Conservation (phyloP, 2,329 filamentous ascomycete species). For the Alternaria dauci region DNA sequence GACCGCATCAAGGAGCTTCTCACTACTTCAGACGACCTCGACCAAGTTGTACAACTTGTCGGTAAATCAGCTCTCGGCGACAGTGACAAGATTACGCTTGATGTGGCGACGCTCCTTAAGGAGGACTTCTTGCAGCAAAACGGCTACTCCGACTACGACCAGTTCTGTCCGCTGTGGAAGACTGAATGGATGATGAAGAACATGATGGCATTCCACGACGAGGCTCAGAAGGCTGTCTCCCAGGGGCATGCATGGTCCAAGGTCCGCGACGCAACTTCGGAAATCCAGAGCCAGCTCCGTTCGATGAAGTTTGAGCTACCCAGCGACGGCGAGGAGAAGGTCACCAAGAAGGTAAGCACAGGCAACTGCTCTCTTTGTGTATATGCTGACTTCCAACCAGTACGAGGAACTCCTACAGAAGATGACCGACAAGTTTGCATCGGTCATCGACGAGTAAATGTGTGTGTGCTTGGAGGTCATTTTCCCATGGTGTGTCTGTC, state of each 20-base stretch:
- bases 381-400: constrained; percentile 61
- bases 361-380: not conserved
- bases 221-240: constrained; percentile 91
- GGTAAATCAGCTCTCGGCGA: constrained; percentile 97
- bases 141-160: constrained; percentile 98
- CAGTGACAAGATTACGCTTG: constrained; percentile 96
- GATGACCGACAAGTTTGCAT: constrained; percentile 97
- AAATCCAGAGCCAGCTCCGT: constrained; percentile 84
- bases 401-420: constrained; percentile 91
- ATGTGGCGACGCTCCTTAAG: constrained; percentile 90
- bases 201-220: constrained; percentile 97
- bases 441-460: constrained; percentile 88
- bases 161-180: constrained; percentile 99
- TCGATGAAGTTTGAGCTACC: constrained; percentile 98
- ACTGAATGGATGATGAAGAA: constrained; percentile 99
- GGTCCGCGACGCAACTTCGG: constrained; percentile 87
- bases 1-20: constrained; percentile 94
- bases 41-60: constrained; percentile 98
- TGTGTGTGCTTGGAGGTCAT: constrained; percentile 53
- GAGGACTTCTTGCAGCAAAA: constrained; percentile 99
- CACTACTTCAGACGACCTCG: constrained; percentile 93
- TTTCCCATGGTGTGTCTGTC: constrained; percentile 39
- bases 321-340: constrained; percentile 78
- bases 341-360: constrained; percentile 80
- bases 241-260: constrained; percentile 93